Evolutionary conservation across 116 monocot genomes (phyloP), one percentile per base, ranked within the genome.

Genomic region (Zostera marina): DNA sequence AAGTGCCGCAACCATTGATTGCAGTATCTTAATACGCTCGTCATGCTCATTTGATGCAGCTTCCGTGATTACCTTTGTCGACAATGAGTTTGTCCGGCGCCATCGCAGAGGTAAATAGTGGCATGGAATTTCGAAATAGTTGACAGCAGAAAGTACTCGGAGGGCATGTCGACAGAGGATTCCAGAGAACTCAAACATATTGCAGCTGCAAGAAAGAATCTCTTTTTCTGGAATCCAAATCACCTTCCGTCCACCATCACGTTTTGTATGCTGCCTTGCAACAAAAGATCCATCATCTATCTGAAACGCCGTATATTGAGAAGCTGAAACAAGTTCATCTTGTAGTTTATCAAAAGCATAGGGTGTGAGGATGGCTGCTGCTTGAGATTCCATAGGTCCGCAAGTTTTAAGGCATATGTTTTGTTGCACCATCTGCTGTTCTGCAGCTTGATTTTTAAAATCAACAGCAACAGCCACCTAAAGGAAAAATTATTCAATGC

Each of bases 281-380:
- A 80, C 65, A 61, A 85, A 91, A n/a, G 53, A 66, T 15, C 61
- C 62, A 16, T 78, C 77, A 47, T 80, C 86, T 12, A 73, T 65
- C 51, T 69, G 85, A 51, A 82, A 86, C 1, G 85, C 81, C 9
- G 86, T 82, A 51, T 91, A 80, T 60, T 82, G 82, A 22, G 77
- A 47, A 2, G 91, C 73, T 47, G 66, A 16, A 9, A 86, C 73
- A 46, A 91, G 77, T 67, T 91, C 86, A 38, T 85, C 86, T 65
- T 91, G 91, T 48, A 85, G 77, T 61, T 86, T 91, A 20, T 62
- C 59, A 63, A 91, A 86, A 60, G 86, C 79, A 46, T 82, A 86
- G 4, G 91, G 86, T 8, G 91, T 91, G 48, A 91, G 73, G 47
- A 79, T 49, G 20, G 70, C 39, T 42, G 82, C 81, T 19, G 81